Conservation (phyloP, 495 filamentous ascomycete genomes). For the Staphylotrichum tortipilum region DNA sequence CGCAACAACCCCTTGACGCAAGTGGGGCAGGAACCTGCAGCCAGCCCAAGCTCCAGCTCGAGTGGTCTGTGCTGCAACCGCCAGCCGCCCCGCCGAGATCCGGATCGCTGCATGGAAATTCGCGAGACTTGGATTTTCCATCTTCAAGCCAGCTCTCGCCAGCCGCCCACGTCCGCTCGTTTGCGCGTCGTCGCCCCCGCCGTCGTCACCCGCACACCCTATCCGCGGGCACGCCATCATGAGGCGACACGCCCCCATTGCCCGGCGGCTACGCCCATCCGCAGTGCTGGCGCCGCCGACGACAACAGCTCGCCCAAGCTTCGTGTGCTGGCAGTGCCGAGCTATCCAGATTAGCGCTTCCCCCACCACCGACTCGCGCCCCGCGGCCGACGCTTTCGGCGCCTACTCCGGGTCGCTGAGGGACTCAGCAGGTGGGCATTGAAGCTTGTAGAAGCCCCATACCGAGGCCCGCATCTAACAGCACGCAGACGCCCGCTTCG, state of each 20-base stretch:
- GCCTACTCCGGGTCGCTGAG: slow-evolving; percentile 22
- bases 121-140: slow-evolving; percentile 6
- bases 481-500: slow-evolving; percentile 76
- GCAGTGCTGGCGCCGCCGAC: background rate
- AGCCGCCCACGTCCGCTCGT: background rate
- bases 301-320: slow-evolving; percentile 11
- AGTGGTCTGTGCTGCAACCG: background rate
- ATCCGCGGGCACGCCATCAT: slow-evolving; percentile 15
- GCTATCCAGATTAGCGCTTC: slow-evolving; percentile 47
- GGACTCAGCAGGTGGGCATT: slow-evolving; percentile 34
- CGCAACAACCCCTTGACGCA: no score
- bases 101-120: slow-evolving; percentile 5
- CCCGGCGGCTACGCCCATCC: slow-evolving; percentile 13
- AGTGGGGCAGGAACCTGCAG: no score
- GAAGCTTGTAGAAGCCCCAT: background rate
- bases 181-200: background rate
- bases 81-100: no score
- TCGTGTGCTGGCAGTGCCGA: slow-evolving; percentile 41
- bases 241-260: slow-evolving; percentile 22
- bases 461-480: slow-evolving; percentile 8
- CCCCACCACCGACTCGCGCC: slow-evolving; percentile 42
- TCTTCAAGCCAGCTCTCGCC: no score
- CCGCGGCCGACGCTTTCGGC: slow-evolving; percentile 38
- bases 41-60: background rate
- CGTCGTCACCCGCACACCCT: slow-evolving; percentile 1